These are phyloP conservation scores for Macrocystidia cucumis DNA, from an alignment of 1,284 basidiomycete species.

Conservation along the genomic window DNA sequence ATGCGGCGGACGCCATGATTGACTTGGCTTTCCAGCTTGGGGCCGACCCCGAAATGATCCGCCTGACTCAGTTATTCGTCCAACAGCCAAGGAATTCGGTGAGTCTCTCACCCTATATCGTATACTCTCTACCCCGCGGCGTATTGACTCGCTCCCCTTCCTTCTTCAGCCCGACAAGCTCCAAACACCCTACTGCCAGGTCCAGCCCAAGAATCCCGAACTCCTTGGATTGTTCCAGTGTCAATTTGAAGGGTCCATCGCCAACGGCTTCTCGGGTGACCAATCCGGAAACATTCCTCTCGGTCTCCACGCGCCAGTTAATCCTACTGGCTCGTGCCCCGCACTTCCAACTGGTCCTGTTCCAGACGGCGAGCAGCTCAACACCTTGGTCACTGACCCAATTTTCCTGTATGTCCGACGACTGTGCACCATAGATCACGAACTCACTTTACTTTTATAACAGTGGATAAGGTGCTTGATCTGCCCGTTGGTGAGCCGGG, in stretches of 20 bases:
- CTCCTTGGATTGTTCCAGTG: slow-evolving; percentile 49
- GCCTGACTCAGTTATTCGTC: slow-evolving; percentile 47
- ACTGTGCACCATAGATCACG: too few species aligned
- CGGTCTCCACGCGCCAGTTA: slow-evolving; percentile 29
- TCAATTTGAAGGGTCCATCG: slow-evolving; percentile 41
- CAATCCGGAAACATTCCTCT: slow-evolving; percentile 39
- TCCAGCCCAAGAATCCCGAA: slow-evolving; percentile 38
- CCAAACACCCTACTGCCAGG: slow-evolving; percentile 42
- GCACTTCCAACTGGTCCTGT: slow-evolving; percentile 36
- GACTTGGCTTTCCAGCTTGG: slow-evolving; percentile 51
- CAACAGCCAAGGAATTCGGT: slow-evolving; percentile 51
- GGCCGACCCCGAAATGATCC: slow-evolving; percentile 48
- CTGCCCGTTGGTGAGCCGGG: too few species aligned
- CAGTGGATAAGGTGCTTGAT: too few species aligned
- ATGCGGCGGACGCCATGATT: slow-evolving; percentile 54
- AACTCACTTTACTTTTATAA: too few species aligned
- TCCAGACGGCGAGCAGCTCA: slow-evolving; percentile 45
- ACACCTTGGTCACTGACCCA: slow-evolving; percentile 23
- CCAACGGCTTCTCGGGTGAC: slow-evolving; percentile 34
- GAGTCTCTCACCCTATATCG: slow-evolving; percentile 10
- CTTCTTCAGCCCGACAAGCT: slow-evolving; percentile 40
- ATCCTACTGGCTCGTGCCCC: slow-evolving; percentile 42
- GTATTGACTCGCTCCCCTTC: slow-evolving; percentile 1
- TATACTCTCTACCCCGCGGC: slow-evolving; percentile 1
- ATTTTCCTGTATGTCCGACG: too few species aligned